Evolutionary conservation across 202 grass and related monocot genomes (phyloP).

Genomic region (Zoysia matrella): DNA sequence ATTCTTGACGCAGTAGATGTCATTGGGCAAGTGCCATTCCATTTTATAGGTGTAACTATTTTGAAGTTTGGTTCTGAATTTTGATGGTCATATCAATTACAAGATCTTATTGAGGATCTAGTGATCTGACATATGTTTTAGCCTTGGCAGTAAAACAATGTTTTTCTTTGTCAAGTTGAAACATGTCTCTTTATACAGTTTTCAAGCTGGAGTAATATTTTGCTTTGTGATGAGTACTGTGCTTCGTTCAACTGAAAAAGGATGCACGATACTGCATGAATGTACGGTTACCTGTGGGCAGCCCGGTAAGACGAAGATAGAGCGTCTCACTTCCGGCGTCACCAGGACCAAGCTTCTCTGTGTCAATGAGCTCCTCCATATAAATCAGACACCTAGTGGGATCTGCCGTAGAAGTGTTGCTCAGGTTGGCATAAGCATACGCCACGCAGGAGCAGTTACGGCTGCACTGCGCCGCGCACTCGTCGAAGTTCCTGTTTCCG

Average conservation of each 20-base stretch:
- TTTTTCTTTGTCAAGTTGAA: too few species aligned
- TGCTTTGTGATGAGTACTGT: not conserved
- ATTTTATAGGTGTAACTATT: not conserved
- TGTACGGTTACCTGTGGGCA: not conserved
- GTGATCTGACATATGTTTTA: not conserved
- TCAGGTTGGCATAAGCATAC: conserved; percentile 8
- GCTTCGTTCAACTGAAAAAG: not conserved
- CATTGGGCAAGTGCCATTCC: too few species aligned
- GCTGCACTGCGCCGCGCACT: conserved; percentile 14
- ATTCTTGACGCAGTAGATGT: too few species aligned
- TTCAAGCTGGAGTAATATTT: not conserved
- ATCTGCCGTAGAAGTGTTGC: not conserved
- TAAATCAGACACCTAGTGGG: too few species aligned
- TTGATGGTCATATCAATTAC: not conserved
- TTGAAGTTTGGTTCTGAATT: not conserved
- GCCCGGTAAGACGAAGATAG: conserved; percentile 3
- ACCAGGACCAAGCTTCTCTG: not conserved
- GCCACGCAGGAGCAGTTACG: conserved; percentile 12
- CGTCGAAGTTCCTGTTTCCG: not conserved
- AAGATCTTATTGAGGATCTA: not conserved
- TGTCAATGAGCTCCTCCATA: too few species aligned
- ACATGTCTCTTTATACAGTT: not conserved
- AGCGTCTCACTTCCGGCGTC: not conserved
- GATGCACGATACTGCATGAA: not conserved
- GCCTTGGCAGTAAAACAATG: not conserved